These are phyloP conservation scores for Jimgerdemannia lactiflua DNA, from an alignment of 192 early-diverging fungal genomes.

Conservation along the genomic window DNA sequence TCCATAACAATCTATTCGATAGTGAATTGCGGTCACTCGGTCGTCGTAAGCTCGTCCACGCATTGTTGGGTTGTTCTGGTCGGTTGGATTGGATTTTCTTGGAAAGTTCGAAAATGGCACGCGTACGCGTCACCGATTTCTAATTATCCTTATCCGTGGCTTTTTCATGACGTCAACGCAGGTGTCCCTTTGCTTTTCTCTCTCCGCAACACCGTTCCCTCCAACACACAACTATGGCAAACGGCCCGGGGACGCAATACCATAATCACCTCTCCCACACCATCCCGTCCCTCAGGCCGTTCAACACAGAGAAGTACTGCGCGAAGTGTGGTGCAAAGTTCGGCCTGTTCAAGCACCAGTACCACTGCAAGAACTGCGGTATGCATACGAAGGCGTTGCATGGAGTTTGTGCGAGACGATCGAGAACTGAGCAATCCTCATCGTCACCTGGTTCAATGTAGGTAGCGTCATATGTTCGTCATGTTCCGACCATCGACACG, in stretches of 20 bases:
- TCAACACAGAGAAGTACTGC: not conserved
- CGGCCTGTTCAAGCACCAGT: slow-evolving; percentile 32
- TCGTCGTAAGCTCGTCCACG: too few species aligned
- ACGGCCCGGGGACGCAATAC: not conserved
- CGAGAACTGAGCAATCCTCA: too few species aligned
- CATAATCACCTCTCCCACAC: not conserved
- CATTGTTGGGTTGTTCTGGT: too few species aligned
- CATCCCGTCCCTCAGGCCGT: not conserved
- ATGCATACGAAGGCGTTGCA: not conserved
- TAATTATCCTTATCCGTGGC: too few species aligned
- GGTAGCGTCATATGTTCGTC: slow-evolving; percentile 25
- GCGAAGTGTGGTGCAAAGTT: slow-evolving; percentile 13
- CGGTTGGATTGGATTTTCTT: too few species aligned
- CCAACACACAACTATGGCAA: not conserved
- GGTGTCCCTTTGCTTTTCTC: not conserved
- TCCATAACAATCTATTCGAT: too few species aligned
- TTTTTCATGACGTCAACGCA: not conserved
- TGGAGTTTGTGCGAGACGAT: too few species aligned
- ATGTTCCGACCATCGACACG: slow-evolving; percentile 22
- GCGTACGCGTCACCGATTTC: too few species aligned
- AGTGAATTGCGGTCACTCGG: too few species aligned
- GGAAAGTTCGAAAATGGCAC: too few species aligned
- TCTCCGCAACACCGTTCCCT: not conserved
- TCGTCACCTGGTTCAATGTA: not conserved
- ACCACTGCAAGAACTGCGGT: slow-evolving; percentile 37